Base-by-base conservation (phyloP, 345 rosid genomes). In the Rhizophora apiculata region DNA sequence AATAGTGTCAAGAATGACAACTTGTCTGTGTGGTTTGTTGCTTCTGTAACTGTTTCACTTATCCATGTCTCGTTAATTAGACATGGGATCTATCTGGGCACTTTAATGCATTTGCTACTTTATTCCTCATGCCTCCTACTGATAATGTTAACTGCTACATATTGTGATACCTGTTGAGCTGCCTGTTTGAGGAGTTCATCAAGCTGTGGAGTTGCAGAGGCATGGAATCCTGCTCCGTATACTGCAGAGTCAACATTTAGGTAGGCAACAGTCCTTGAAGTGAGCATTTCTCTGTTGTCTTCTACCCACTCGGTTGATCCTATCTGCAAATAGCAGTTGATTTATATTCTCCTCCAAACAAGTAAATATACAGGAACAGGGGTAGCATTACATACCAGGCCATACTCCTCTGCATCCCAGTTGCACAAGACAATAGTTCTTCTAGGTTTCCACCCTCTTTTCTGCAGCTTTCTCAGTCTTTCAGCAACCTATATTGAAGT, bases 251-350 rank as follows among this genome's bases (percentile, higher is more conserved):
- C 95, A 43, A 80, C 90, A 68, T 92, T 92, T 69, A 92, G 68
- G 84, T 92, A 88, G 9, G 93, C 98, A 72, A 90, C 91, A 6
- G 86, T 89, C 67, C 85, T 87, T 6, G 87, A 88, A 74, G 82
- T 81, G 53, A 90, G 73, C 75, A 90, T 67, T 70, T 86, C 91
- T 77, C 90, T 85, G 85, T 92, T 90, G 27, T 88, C 96, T 82
- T 92, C 98, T 34, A 85, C 91, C 98, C 95, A 90, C 73, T 92
- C 96, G 8, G 98, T 92, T 64, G 95, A 92, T 59, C 98, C 98
- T 69, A 73, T 81, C 98, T 92, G 87, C 64, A 79, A 30, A 22
- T 59, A 60, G 32, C 11, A 39, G 29, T 60, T 29, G 27, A 63
- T 63, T 70, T 32, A 69, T 36, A 58, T 54, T 70, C 55, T 62